Percentiles rank a stretch among this genome's conserved stretches.
phyloP scores from a whole-genome alignment of 2,329 filamentous ascomycete genomes.

The Lecanoromycetidae sp. region DNA sequence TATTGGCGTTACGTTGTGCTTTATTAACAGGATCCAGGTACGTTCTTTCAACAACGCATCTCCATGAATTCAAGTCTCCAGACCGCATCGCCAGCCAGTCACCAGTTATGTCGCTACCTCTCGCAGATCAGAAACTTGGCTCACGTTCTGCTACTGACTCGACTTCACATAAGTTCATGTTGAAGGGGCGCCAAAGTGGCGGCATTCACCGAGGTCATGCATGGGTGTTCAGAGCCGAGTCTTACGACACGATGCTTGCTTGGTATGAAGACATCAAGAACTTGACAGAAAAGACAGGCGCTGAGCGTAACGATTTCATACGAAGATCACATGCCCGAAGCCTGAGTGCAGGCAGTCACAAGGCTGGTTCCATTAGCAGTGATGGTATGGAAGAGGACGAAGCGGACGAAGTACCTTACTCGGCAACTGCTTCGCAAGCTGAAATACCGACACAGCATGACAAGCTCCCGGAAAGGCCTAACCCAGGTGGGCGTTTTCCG shows the following conservation, averaged over 20 bases:
- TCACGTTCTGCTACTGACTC: slow-evolving; percentile 74
- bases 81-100: slow-evolving; percentile 72
- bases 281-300: slow-evolving; percentile 75
- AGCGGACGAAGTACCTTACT: slow-evolving; percentile 53
- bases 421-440: slow-evolving; percentile 41
- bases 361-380: slow-evolving; percentile 54
- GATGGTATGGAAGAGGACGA: slow-evolving; percentile 68
- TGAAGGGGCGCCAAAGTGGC: slow-evolving; percentile 91
- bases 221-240: slow-evolving; percentile 57
- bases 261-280: slow-evolving; percentile 92
- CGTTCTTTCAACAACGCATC: slow-evolving; percentile 86
- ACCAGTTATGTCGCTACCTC: slow-evolving; percentile 90
- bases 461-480: slow-evolving; percentile 51
- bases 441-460: slow-evolving; percentile 19
- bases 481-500: slow-evolving; percentile 93
- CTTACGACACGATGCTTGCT: slow-evolving; percentile 87
- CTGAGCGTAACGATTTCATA: slow-evolving; percentile 80
- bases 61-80: slow-evolving; percentile 98
- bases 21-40: slow-evolving; percentile 48
- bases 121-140: slow-evolving; percentile 89
- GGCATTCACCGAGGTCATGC: slow-evolving; percentile 71
- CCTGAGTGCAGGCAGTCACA: slow-evolving; percentile 50
- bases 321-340: slow-evolving; percentile 62
- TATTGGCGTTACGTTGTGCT: background rate
- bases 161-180: slow-evolving; percentile 91